phyloP scores from a whole-genome alignment of 148 eudicot species.

The Amaranthus hypochondriacus region DNA sequence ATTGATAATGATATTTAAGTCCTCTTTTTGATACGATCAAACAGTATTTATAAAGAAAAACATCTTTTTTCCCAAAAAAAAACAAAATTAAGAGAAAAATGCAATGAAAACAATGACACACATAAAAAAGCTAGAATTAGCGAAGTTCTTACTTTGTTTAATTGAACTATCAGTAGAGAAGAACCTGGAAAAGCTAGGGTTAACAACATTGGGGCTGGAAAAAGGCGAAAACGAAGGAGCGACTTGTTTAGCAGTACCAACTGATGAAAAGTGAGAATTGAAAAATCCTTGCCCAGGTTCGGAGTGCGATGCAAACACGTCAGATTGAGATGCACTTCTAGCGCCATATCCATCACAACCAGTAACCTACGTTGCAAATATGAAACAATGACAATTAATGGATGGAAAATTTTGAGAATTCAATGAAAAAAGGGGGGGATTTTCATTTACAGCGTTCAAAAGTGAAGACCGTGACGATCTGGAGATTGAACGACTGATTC shows the following conservation, averaged over 20 bases:
- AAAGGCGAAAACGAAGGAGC: slow-evolving; percentile 6
- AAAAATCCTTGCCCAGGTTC: not conserved
- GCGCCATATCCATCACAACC: slow-evolving; percentile 10
- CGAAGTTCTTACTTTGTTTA: too few relatives aligned
- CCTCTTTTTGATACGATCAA: too few relatives aligned
- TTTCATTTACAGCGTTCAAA: slow-evolving; percentile 2
- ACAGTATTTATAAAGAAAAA: not conserved
- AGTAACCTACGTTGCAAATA: not conserved
- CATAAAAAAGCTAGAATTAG: not conserved
- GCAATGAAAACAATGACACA: not conserved
- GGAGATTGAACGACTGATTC: slow-evolving; percentile 8
- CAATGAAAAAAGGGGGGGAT: not conserved
- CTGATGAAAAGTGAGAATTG: slow-evolving; percentile 1
- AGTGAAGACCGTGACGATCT: slow-evolving; percentile 2
- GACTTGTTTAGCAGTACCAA: not conserved
- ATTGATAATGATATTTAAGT: too few relatives aligned
- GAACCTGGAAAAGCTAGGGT: not conserved
- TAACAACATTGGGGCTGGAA: not conserved
- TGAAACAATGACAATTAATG: too few relatives aligned
- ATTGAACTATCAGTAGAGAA: too few relatives aligned
- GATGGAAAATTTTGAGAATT: not conserved
- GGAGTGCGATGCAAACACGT: not conserved
- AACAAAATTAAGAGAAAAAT: not conserved
- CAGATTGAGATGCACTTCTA: not conserved
- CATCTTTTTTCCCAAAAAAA: not conserved